Evolutionary conservation across 2,329 filamentous ascomycete genomes (phyloP).

Genomic region (Pseudogymnoascus sp.): DNA sequence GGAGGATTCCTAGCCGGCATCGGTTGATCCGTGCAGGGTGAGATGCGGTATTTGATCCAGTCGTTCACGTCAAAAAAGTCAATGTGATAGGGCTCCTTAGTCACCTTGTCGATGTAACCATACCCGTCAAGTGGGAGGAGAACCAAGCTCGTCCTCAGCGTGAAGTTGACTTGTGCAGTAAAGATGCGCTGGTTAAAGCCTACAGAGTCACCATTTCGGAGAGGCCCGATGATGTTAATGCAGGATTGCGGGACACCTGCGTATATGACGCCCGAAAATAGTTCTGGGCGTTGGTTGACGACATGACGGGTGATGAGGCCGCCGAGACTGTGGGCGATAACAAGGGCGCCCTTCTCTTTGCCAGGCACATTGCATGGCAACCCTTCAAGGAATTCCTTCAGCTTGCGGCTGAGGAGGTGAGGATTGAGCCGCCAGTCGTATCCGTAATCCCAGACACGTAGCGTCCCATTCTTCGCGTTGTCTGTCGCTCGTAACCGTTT

Average conservation of each 20-base stretch:
- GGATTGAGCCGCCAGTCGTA: conserved; percentile 94
- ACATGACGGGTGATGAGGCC: conserved; percentile 83
- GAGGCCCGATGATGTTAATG: conserved; percentile 81
- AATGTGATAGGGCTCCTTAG: conserved; percentile 70
- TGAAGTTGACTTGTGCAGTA: conserved; percentile 90
- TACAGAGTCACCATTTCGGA: conserved; percentile 89
- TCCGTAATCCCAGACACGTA: conserved; percentile 82
- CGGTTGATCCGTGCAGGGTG: conserved; percentile 63
- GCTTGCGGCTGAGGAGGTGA: conserved; percentile 58
- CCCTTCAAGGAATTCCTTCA: conserved; percentile 65
- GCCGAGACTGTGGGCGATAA: conserved; percentile 81
- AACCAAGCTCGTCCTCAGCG: conserved; percentile 75
- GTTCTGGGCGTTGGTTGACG: conserved; percentile 74
- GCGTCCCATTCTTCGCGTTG: conserved; percentile 60
- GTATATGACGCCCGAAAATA: conserved; percentile 80
- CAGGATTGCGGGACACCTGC: conserved; percentile 79
- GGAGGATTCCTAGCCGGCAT: conserved; percentile 48
- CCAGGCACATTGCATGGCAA: conserved; percentile 64
- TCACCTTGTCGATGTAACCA: conserved; percentile 65
- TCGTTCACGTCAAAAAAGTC: conserved; percentile 75
- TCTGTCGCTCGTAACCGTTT: conserved; percentile 67
- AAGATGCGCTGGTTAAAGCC: conserved; percentile 82
- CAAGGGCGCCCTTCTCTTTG: conserved; percentile 59
- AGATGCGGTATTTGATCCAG: conserved; percentile 72
- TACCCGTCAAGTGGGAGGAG: conserved; percentile 66